These are phyloP conservation scores for Thermomucor indicae-seudaticae DNA, from an alignment of 371 early-diverging fungal species.

Conservation along the genomic window DNA sequence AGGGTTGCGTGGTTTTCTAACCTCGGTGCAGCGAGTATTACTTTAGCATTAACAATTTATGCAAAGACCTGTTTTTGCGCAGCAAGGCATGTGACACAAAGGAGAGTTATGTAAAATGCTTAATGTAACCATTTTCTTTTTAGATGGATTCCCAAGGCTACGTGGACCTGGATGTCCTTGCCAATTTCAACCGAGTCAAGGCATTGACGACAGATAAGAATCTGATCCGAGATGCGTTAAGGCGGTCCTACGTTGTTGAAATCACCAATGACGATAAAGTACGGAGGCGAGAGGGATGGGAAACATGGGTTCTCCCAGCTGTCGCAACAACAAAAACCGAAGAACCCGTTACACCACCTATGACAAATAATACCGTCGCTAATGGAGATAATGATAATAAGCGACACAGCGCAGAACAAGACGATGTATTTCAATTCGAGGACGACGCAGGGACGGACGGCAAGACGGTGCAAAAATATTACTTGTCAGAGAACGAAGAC, in stretches of 20 bases:
- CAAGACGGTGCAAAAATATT: constrained; percentile 58
- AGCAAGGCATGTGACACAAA: constrained; percentile 22
- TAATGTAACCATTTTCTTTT: background rate
- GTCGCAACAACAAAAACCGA: background rate
- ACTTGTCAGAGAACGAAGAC: constrained; percentile 55
- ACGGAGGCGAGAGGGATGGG: constrained; percentile 73
- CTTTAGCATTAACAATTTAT: constrained; percentile 92
- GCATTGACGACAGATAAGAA: constrained; percentile 57
- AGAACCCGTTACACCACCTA: constrained; percentile 9
- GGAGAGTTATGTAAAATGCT: background rate
- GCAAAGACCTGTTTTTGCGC: constrained; percentile 90
- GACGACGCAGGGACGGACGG: constrained; percentile 47
- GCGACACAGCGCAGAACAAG: constrained; percentile 48
- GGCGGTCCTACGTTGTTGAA: constrained; percentile 51
- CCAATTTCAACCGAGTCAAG: constrained; percentile 85
- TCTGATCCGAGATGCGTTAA: constrained; percentile 59
- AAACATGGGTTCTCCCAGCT: constrained; percentile 57
- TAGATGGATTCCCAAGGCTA: constrained; percentile 81
- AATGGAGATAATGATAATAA: constrained; percentile 1
- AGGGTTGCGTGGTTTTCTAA: background rate
- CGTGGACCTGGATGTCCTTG: constrained; percentile 70
- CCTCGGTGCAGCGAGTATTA: constrained; percentile 87
- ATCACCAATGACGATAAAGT: constrained; percentile 44
- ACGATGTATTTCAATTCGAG: constrained; percentile 74
- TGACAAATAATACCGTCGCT: constrained; percentile 5